Percentiles rank a stretch among this genome's conserved stretches.
These are phyloP conservation scores for Testicularia cyperi DNA, from an alignment of 1,284 basidiomycete genomes.

Conservation along the genomic window DNA sequence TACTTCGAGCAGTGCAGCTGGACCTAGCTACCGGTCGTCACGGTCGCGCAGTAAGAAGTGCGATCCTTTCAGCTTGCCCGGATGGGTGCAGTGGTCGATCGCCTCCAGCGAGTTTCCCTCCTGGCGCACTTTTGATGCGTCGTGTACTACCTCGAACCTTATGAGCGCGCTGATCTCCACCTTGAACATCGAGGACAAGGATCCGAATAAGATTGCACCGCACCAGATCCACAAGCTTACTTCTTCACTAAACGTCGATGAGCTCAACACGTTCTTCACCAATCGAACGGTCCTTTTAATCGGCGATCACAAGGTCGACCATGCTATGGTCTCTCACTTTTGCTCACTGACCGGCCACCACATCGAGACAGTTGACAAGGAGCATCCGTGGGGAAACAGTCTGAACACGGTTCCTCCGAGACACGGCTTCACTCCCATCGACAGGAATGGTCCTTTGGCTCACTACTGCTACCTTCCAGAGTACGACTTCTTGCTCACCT, in stretches of 20 bases:
- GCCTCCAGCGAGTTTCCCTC: conserved; percentile 32
- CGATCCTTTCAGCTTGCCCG: conserved; percentile 42
- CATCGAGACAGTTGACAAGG: conserved; percentile 52
- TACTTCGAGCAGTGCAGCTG: conserved; percentile 1
- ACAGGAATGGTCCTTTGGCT: conserved; percentile 56
- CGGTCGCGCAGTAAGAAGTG: conserved; percentile 19
- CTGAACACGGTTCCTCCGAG: conserved; percentile 35
- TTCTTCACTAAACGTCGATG: conserved; percentile 5
- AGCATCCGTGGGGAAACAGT: conserved; percentile 53
- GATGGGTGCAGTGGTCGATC: conserved; percentile 41
- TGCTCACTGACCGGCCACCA: conserved; percentile 59
- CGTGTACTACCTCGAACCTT: conserved; percentile 30
- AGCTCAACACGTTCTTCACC: conserved; percentile 47
- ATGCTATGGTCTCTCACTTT: conserved; percentile 60
- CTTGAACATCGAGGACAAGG: conserved; percentile 11
- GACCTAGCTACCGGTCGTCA: conserved; percentile 6
- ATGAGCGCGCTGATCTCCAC: conserved; percentile 32
- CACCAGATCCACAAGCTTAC: conserved; percentile 11
- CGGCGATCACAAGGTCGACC: conserved; percentile 60
- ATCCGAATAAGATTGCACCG: conserved; percentile 27
- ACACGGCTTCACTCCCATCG: conserved; percentile 27
- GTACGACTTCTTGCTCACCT: conserved; percentile 60
- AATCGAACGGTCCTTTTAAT: conserved; percentile 61
- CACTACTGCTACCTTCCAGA: conserved; percentile 61
- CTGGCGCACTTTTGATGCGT: conserved; percentile 42